Evolutionary conservation across 1,284 basidiomycete genomes (phyloP), one percentile per base, ranked within the genome.

Genomic region (Cutaneotrichosporon mucoides): DNA sequence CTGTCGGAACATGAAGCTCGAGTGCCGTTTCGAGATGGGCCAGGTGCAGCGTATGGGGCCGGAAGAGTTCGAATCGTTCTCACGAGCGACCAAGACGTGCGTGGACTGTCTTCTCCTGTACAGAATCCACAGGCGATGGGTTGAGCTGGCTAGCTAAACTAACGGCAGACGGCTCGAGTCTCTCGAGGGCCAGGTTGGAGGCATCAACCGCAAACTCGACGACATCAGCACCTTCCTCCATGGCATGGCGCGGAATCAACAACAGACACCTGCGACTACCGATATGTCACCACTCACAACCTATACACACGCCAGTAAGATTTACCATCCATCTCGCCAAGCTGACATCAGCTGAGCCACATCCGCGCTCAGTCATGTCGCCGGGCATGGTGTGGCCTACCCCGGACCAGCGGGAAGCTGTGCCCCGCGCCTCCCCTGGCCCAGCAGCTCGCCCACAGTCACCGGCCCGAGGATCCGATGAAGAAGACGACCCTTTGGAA

Each of bases 1-100:
- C 4, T 67, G 66, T 45, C 24, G 56, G 33, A 46, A 51, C 34
- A 63, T 67, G 63, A 59, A 59, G 37, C 54, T 67, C 10, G 47
- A 53, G 13, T 67, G 66, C 51, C 58, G 58, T 11, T 67, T 67
- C 24, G 61, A 55, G 48, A 50, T 55, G 48, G 48, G 53, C 15
- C 43, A 36, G 1, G 44, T 47, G 12, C 57, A 52, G 6, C 53
- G 58, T 8, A 43, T 50, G 41, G 49, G 44, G 33, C 42, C 49
- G 4, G 58, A 59, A n/a, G 58, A 59, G 37, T 51, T 53, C 9
- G 58, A 59, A 24, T 12, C 34, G 3, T 56, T 56, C 42, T 42
- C 41, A 5, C 33, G 36, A 8, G 33, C 33, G 34, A 50, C 55
- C 10, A 49, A 42, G 40, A 24, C 35, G 51, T 53, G 43, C 7